phyloP scores from a whole-genome alignment of 1,284 basidiomycete species.

The Sphagnurus paluster region DNA sequence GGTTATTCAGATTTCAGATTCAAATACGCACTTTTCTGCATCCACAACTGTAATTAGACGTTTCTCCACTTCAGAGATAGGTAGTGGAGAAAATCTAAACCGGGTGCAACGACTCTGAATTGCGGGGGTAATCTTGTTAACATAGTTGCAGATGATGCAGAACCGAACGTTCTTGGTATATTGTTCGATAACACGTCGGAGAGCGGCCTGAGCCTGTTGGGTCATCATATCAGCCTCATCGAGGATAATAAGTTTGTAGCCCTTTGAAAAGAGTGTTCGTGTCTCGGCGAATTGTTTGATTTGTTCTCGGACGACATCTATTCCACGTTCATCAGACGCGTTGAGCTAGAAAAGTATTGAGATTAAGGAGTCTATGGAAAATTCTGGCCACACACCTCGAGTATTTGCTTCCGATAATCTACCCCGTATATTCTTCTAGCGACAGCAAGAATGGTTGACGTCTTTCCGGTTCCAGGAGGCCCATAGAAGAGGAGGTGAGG shows the following conservation, averaged over 20 bases:
- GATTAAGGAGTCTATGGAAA: slow-evolving; percentile 3
- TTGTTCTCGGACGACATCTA: slow-evolving; percentile 97
- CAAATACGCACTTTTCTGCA: slow-evolving; percentile 70
- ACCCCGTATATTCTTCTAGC: slow-evolving; percentile 91
- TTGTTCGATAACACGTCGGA: slow-evolving; percentile 96
- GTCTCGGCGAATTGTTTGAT: slow-evolving; percentile 99
- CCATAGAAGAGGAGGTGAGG: slow-evolving; percentile 98
- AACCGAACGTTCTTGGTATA: slow-evolving; percentile 99
- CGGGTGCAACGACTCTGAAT: slow-evolving; percentile 98
- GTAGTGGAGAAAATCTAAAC: slow-evolving; percentile 96
- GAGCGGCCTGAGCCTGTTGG: slow-evolving; percentile 92
- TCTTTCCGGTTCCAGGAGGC: slow-evolving; percentile 97
- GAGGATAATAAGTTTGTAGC: slow-evolving; percentile 96
- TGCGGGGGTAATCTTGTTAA: slow-evolving; percentile 98
- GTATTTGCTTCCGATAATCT: slow-evolving; percentile 85
- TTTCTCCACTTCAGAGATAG: slow-evolving; percentile 84
- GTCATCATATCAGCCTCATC: slow-evolving; percentile 99
- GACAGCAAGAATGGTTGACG: slow-evolving; percentile 96
- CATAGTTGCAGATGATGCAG: slow-evolving; percentile 99
- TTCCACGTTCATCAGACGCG: slow-evolving; percentile 97
- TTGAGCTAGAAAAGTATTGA: slow-evolving; percentile 63
- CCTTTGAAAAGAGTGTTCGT: slow-evolving; percentile 86
- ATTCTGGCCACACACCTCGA: slow-evolving; percentile 66
- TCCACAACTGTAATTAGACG: slow-evolving; percentile 81
- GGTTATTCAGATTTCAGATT: neutral